Evolutionary conservation across 345 rosid species (phyloP), one percentile per base, ranked within the genome.

Genomic region (Populus pruinosa): DNA sequence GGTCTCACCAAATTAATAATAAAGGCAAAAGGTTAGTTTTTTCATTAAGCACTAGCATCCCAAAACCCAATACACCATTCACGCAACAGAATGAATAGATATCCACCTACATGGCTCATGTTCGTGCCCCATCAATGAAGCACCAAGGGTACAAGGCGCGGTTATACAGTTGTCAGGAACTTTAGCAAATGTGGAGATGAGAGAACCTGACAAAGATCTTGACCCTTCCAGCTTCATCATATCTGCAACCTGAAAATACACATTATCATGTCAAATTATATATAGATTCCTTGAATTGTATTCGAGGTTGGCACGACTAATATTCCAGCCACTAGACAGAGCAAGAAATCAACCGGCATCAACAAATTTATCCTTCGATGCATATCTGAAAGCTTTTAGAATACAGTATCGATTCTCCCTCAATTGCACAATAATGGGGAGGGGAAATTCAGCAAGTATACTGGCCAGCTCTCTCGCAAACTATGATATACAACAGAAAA

Each of bases 241-340:
- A 64, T 29, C 83, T 49, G 71, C 71, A 75, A 70, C 53, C 76
- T 74, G 82, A 53, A 35, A 65, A 67, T 1, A 64, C 55, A 70
- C 20, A 41, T 23, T 11, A 20, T 35, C 71, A 38, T 33, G 8
- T 18, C 39, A 14, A 39, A 23, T 12, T 12, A 13, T 47, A 47
- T 47, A 14, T 13, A 39, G 27, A 61, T 39, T 27, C 38, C 11
- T 18, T 23, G 5, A 56, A 59, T 18, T 17, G 3, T 6, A 6
- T 73, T 18, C 20, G 31, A 36, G 7, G 17, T 39, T 29, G 21
- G 18, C 41, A 74, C 18, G 31, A 16, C 29, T 29, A 18, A 63
- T 12, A 14, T 27, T 43, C 25, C 25, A 74, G 38, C 2, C 31
- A 21, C 20, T 65, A 21, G 66, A 20, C 7, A 72, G 27, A 55